These are phyloP conservation scores for Crithidia sp. DNA, from an alignment of 208 protist species.

Conservation along the genomic window DNA sequence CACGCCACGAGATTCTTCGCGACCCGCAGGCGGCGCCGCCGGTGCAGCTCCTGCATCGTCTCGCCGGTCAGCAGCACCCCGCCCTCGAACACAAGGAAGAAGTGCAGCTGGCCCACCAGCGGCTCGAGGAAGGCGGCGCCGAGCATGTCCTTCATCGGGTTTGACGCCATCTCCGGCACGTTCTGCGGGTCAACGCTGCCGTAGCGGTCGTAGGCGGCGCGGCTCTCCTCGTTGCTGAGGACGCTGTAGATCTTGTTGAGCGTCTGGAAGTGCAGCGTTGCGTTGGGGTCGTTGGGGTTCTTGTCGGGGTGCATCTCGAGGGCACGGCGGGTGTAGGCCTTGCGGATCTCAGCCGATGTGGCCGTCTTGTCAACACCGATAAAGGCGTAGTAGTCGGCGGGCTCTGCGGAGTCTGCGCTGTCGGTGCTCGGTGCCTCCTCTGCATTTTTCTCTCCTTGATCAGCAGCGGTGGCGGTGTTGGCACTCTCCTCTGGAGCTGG, in stretches of 20 bases:
- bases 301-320: constrained; percentile 80
- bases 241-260: constrained; percentile 73
- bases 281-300: constrained; percentile 52
- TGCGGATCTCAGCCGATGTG: constrained; percentile 49
- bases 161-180: constrained; percentile 21
- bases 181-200: constrained; percentile 25
- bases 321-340: constrained; percentile 62
- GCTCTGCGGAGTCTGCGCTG: constrained; percentile 1
- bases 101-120: constrained; percentile 48
- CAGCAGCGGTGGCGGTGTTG: not conserved
- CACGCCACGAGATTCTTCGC: constrained; percentile 48
- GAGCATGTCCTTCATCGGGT: constrained; percentile 51
- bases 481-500: not conserved
- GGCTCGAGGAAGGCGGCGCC: constrained; percentile 50
- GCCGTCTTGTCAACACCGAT: constrained; percentile 54
- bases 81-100: constrained; percentile 38
- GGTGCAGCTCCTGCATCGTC: constrained; percentile 37
- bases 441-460: not conserved
- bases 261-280: constrained; percentile 56
- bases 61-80: constrained; percentile 29
- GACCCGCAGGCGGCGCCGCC: constrained; percentile 49
- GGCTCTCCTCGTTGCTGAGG: constrained; percentile 54
- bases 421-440: not conserved
- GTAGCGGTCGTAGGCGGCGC: constrained; percentile 61
- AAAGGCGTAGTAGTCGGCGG: constrained; percentile 54